These are phyloP conservation scores for Annulohypoxylon bovei DNA, from an alignment of 495 filamentous ascomycete genomes.

Conservation along the genomic window DNA sequence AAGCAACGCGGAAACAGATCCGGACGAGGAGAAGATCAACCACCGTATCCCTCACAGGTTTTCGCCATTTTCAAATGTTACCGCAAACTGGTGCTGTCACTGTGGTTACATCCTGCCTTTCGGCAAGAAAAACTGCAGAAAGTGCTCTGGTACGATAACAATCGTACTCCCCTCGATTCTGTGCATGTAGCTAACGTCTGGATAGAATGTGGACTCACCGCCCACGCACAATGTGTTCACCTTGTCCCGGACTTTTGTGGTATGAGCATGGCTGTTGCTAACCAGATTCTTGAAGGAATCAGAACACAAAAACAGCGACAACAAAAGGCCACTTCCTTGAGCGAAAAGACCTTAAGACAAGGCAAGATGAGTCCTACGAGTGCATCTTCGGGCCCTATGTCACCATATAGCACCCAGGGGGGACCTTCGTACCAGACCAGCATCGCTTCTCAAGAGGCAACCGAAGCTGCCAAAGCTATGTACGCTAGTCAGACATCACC, in stretches of 20 bases:
- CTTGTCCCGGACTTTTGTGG: conserved; percentile 99
- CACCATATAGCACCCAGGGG: conserved; percentile 40
- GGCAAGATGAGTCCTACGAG: conserved; percentile 54
- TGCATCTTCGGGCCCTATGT: conserved; percentile 42
- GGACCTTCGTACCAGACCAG: conserved; percentile 49
- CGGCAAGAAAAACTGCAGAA: conserved; percentile 91
- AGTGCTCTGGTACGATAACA: conserved; percentile 77
- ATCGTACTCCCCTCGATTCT: conserved; percentile 1
- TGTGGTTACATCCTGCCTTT: conserved; percentile 98
- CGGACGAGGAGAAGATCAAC: conserved; percentile 99
- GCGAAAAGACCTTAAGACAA: conserved; percentile 72
- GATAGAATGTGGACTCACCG: conserved; percentile 90
- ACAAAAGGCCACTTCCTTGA: conserved; percentile 63
- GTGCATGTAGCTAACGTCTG: conserved; percentile 37
- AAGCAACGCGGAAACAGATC: conserved; percentile 96
- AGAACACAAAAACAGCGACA: conserved; percentile 67
- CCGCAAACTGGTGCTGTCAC: conserved; percentile 99
- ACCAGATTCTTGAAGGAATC: conserved; percentile 83
- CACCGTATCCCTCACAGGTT: conserved; percentile 98
- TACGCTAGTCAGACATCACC: conserved; percentile 61
- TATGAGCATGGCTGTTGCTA: conserved; percentile 98
- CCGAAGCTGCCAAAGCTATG: conserved; percentile 62
- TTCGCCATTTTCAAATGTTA: conserved; percentile 91
- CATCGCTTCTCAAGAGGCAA: conserved; percentile 56
- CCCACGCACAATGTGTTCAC: conserved; percentile 90